These are phyloP conservation scores for Priceomyces fermenticarens DNA, from an alignment of 805 yeast species.

Conservation along the genomic window DNA sequence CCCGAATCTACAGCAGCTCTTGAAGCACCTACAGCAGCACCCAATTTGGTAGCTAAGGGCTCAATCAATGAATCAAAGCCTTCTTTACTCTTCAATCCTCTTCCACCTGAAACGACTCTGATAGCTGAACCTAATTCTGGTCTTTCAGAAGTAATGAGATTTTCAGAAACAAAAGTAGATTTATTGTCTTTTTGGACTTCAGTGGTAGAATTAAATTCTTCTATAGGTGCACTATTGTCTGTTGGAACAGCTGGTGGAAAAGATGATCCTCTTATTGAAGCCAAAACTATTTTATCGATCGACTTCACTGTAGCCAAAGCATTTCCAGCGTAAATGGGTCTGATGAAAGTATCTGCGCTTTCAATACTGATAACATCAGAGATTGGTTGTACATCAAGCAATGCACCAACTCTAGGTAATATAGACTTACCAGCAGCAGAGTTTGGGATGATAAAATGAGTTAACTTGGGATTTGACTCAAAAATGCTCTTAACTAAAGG, in stretches of 20 bases:
- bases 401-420: slow-evolving; percentile 83
- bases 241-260: slow-evolving; percentile 44
- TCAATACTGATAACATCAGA: slow-evolving; percentile 75
- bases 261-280: slow-evolving; percentile 84
- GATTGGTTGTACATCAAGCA: slow-evolving; percentile 82
- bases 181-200: slow-evolving; percentile 29
- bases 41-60: slow-evolving; percentile 80
- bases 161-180: slow-evolving; percentile 72
- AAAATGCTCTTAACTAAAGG: slow-evolving; percentile 58
- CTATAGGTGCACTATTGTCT: slow-evolving; percentile 42
- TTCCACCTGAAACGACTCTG: slow-evolving; percentile 86
- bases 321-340: slow-evolving; percentile 97
- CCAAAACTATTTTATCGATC: slow-evolving; percentile 59
- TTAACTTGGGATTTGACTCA: slow-evolving; percentile 36
- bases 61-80: slow-evolving; percentile 71
- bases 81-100: slow-evolving; percentile 89
- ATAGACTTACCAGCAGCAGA: slow-evolving; percentile 86
- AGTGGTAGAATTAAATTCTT: slow-evolving; percentile 40
- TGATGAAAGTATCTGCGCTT: slow-evolving; percentile 67
- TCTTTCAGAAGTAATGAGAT: slow-evolving; percentile 72
- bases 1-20: slow-evolving; percentile 98
- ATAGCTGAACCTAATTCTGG: slow-evolving; percentile 88
- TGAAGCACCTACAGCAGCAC: slow-evolving; percentile 96
- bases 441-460: slow-evolving; percentile 77
- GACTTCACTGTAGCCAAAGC: slow-evolving; percentile 80